Conservation (phyloP, 257 asterid species). For the Primulina tabacum region DNA sequence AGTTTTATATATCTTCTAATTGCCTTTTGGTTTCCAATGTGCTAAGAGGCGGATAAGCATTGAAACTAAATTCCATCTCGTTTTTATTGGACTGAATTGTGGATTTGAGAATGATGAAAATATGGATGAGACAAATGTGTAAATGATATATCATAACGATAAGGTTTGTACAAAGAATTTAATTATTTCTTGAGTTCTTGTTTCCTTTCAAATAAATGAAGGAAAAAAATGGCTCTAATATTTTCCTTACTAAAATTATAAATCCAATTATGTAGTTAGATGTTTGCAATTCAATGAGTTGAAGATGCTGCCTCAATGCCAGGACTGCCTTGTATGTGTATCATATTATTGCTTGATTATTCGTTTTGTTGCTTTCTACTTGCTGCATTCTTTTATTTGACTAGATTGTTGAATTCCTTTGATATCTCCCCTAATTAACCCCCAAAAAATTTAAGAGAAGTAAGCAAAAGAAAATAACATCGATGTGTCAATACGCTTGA, state of each 20-base stretch:
- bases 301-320: neutral
- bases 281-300: neutral
- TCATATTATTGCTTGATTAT: neutral
- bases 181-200: neutral
- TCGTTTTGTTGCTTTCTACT: neutral
- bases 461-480: neutral
- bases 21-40: too few species aligned
- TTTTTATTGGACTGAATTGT: neutral
- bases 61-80: neutral
- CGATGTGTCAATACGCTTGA: neutral
- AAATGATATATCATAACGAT: neutral
- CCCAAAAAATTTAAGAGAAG: neutral
- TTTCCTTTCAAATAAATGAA: neutral
- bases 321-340: neutral
- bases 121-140: neutral
- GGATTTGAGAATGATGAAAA: neutral
- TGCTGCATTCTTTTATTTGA: neutral
- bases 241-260: constrained; percentile 1
- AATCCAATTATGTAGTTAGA: neutral
- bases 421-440: neutral
- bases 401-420: neutral
- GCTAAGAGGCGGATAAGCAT: neutral
- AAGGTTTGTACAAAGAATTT: neutral
- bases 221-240: neutral
- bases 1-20: too few species aligned